Evolutionary conservation across 176 grass and related monocot genomes (phyloP), one percentile per base, ranked within the genome.

Genomic region (Oryza coarctata): DNA sequence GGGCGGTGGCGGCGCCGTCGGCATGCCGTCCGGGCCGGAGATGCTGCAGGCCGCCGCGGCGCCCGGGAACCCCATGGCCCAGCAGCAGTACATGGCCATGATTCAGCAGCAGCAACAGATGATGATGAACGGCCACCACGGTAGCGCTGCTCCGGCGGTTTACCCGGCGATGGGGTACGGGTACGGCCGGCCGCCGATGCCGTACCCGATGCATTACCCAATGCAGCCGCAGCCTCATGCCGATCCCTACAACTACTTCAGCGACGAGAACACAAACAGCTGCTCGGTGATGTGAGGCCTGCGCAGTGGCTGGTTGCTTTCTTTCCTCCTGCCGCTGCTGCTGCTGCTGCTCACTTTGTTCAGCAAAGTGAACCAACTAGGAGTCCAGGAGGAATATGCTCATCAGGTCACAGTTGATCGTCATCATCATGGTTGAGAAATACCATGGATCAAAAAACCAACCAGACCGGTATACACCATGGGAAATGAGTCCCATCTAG

Each of bases 131-230:
- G 77, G 86, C 9, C 29, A 67, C 23, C 68, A 78, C 26, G 64
- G 57, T 10, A 10, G 36, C 20, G 84, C 68, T 32, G 58, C 36
- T 18, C 58, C 39, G 6, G 65, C 12, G 4, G 86, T 82, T 63
- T 84, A 93, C 83, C 92, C 85, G n/a, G 67, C 86, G 40, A 92
- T 92, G 87, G 93, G 90, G 0, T 95, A 95, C 47, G 81, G 70
- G 2, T 95, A 95, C n/a, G 82, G 77, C 1, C 87, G 87, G 5
- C 90, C 91, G 60, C 41, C 87, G 22, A 84, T 86, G 70, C 78
- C 64, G 3, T 89, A 86, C 70, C 75, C 87, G 25, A 79, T 86
- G 86, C 7, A 73, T 5, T 84, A 87, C 77, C 72, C 68, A 1
- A 73, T 86, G 84, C 87, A 77, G 60, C 81, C 85, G 30, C 90